Evolutionary conservation across 164 flowering plant genomes (phyloP).

Genomic region (Macadamia integrifolia): DNA sequence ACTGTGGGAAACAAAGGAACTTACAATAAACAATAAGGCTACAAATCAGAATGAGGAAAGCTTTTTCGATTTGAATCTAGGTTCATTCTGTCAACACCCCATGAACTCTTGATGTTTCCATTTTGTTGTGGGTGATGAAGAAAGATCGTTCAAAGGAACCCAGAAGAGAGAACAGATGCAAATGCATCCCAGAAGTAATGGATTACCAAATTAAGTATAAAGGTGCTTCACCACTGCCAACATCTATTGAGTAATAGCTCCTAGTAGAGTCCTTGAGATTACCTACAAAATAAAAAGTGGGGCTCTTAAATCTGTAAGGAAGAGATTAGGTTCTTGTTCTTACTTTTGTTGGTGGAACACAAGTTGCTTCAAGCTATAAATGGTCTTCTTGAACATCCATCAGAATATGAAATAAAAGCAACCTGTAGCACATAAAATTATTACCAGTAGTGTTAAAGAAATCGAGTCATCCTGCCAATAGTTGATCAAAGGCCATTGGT

Average conservation of each 20-base stretch:
- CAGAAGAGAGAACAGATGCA: constrained; percentile 23
- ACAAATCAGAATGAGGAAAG: no score
- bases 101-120: constrained; percentile 4
- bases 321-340: constrained; percentile 1
- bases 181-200: constrained; percentile 14
- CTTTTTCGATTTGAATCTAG: neutral
- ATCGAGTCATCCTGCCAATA: no score
- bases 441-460: no score
- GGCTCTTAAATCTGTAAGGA: constrained; percentile 2
- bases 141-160: constrained; percentile 19
- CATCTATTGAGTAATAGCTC: constrained; percentile 6
- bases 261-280: neutral
- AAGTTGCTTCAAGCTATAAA: no score
- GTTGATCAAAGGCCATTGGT: no score
- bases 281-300: no score
- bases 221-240: constrained; percentile 13
- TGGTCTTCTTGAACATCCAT: neutral
- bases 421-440: no score
- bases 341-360: neutral
- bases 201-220: constrained; percentile 17
- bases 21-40: no score
- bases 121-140: constrained; percentile 32
- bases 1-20: no score
- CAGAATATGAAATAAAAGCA: no score
- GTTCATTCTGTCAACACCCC: neutral